Evolutionary conservation across 129 eudicot genomes (phyloP).

Genomic region (Rutidosis leptorrhynchoides): DNA sequence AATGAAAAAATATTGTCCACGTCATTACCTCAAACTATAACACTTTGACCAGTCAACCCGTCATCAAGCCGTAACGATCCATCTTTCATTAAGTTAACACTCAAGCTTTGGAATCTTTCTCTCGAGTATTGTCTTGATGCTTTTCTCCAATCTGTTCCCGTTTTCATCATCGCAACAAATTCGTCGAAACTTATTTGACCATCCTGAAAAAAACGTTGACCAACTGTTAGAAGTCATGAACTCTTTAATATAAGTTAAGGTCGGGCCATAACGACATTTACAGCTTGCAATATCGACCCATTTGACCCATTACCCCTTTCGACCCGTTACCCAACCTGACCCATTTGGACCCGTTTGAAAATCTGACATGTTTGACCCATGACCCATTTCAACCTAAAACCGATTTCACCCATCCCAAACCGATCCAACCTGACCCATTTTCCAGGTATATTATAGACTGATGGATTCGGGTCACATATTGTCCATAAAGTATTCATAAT

Average conservation of each 20-base stretch:
- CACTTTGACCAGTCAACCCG: constrained; percentile 68
- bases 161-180: constrained; percentile 94
- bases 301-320: no score
- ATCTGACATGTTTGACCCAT: no score
- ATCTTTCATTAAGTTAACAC: constrained; percentile 84
- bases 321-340: no score
- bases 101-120: constrained; percentile 90
- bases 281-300: no score
- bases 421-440: no score
- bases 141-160: constrained; percentile 99
- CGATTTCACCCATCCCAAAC: no score
- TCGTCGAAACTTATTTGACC: constrained; percentile 87
- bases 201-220: constrained; percentile 50
- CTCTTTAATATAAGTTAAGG: no score
- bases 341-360: no score
- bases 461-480: no score
- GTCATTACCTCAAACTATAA: constrained; percentile 44
- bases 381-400: no score
- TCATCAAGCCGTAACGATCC: constrained; percentile 86
- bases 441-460: no score
- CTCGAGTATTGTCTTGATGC: constrained; percentile 92
- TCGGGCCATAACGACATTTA: no score
- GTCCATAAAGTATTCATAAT: background rate
- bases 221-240: constrained; percentile 8
- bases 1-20: constrained; percentile 30